Conservation (phyloP, 2,329 filamentous ascomycete genomes). For the Purpureocillium takamizusanense region DNA sequence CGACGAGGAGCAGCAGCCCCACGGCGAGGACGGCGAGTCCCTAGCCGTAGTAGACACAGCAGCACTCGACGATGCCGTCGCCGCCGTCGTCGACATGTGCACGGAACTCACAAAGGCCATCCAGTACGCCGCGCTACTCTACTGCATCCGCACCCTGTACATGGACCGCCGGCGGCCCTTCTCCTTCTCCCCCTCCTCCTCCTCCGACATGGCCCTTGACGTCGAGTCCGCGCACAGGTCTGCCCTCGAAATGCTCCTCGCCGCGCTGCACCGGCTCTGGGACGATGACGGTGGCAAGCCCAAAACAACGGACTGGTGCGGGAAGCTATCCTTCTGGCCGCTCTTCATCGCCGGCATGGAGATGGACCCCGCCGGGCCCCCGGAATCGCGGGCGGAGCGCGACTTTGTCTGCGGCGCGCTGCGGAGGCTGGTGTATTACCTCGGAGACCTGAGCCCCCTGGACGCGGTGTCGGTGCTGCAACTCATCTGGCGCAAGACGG, state of each 20-base stretch:
- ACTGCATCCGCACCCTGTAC: constrained; percentile 6
- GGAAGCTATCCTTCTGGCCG: constrained; percentile 6
- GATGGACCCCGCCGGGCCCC: neutral
- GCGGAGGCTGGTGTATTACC: neutral
- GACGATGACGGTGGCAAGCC: neutral
- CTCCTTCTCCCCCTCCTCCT: too few relatives aligned
- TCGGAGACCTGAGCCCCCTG: neutral
- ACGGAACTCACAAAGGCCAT: constrained; percentile 4
- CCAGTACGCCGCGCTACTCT: constrained; percentile 3
- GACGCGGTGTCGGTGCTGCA: neutral
- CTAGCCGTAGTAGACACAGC: neutral
- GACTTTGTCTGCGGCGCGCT: neutral
- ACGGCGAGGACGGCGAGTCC: too few relatives aligned
- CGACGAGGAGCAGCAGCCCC: too few relatives aligned
- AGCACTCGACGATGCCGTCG: neutral
- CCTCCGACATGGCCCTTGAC: too few relatives aligned
- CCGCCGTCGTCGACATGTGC: neutral
- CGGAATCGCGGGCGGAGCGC: neutral
- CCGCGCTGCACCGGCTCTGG: constrained; percentile 3
- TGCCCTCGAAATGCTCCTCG: neutral
- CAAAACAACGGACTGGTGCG: constrained; percentile 3
- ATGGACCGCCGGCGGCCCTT: constrained; percentile 1
- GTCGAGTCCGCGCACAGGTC: neutral
- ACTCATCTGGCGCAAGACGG: neutral
- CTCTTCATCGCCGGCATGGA: constrained; percentile 5